Percentiles rank a stretch among this genome's conserved stretches.
Evolutionary conservation across 2,329 filamentous ascomycete genomes (phyloP).

Genomic region (Lecanicillium sp.): DNA sequence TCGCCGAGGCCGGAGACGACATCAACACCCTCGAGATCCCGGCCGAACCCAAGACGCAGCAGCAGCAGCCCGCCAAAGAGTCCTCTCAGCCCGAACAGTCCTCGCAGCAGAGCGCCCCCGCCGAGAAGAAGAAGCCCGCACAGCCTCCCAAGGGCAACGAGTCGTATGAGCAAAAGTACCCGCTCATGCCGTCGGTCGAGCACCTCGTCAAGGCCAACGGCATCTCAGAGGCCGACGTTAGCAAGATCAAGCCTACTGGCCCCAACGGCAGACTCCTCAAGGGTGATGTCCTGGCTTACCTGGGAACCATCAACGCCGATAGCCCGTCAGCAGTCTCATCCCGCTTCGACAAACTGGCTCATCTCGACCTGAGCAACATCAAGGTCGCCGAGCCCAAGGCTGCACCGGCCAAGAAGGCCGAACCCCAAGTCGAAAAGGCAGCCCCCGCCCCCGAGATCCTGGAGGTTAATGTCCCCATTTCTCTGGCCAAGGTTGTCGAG

Average conservation of each 20-base stretch:
- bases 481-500: conserved; percentile 68
- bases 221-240: conserved; percentile 65
- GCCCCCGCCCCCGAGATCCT: conserved; percentile 39
- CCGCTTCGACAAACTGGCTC: conserved; percentile 65
- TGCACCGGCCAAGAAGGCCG: conserved; percentile 28
- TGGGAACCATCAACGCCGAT: conserved; percentile 67
- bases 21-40: conserved; percentile 67
- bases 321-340: conserved; percentile 65
- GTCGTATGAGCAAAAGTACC: conserved; percentile 59
- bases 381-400: conserved; percentile 59
- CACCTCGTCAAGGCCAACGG: conserved; percentile 74
- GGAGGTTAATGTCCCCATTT: conserved; percentile 66
- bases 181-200: conserved; percentile 75
- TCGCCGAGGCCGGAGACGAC: conserved; percentile 78
- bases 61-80: conserved; percentile 21
- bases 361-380: conserved; percentile 93
- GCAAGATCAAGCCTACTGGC: conserved; percentile 79
- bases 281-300: conserved; percentile 86
- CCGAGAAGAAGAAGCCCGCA: conserved; percentile 25
- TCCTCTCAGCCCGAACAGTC: conserved; percentile 11
- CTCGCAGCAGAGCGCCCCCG: conserved; percentile 23
- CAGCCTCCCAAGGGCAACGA: conserved; percentile 28
- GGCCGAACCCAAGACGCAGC: conserved; percentile 49
- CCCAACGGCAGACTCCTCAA: conserved; percentile 86
- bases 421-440: conserved; percentile 28